Percentiles rank a stretch among this genome's conserved stretches.
phyloP scores from a whole-genome alignment of 139 green algal species.

The Tetraselmis chui region DNA sequence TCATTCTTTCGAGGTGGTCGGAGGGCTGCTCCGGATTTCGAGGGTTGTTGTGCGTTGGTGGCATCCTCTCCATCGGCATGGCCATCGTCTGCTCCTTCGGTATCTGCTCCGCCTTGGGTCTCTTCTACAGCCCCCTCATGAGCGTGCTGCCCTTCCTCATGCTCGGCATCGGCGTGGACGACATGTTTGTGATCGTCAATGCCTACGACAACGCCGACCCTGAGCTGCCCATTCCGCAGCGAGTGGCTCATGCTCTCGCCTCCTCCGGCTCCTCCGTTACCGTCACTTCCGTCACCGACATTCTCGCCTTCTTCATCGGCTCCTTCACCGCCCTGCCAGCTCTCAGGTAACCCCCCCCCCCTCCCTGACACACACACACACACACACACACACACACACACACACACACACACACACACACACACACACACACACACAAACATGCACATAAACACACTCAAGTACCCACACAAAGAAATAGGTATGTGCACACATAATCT shows the following conservation, averaged over 20 bases:
- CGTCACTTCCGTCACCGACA: constrained; percentile 38
- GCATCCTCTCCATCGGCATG: not conserved
- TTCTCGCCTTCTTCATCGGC: constrained; percentile 45
- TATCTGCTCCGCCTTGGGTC: not conserved
- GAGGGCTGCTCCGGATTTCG: not conserved
- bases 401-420: too few species aligned
- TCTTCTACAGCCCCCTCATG: constrained; percentile 19
- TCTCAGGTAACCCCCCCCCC: too few species aligned
- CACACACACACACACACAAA: too few species aligned
- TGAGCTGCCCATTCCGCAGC: constrained; percentile 12
- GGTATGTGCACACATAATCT: too few species aligned
- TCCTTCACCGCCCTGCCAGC: constrained; percentile 40
- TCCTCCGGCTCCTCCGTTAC: constrained; percentile 33
- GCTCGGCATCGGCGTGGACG: constrained; percentile 47
- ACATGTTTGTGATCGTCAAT: constrained; percentile 44
- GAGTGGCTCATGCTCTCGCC: constrained; percentile 27
- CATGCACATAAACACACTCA: too few species aligned
- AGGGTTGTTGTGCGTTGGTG: not conserved
- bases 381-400: too few species aligned
- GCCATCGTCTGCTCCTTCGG: not conserved
- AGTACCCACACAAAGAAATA: too few species aligned
- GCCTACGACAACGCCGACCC: constrained; percentile 27
- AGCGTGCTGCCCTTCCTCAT: constrained; percentile 42
- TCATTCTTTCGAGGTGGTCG: not conserved
- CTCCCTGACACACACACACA: too few species aligned